Percentiles rank a stretch among this genome's conserved stretches.
Conservation (phyloP, 2,329 filamentous ascomycete species). For the Xylaria hypoxylon region DNA sequence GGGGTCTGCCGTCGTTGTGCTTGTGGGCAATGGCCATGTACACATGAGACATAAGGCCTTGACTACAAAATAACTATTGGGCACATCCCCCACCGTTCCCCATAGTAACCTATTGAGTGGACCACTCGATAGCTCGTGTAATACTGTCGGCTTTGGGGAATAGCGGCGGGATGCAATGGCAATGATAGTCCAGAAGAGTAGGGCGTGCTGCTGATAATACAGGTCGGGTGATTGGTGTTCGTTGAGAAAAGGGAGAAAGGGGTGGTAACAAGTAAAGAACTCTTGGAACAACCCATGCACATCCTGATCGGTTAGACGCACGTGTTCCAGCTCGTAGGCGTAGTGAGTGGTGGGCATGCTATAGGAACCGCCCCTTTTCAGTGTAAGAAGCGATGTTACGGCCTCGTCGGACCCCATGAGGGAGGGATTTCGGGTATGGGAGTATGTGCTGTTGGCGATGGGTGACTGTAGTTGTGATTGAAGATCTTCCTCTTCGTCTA, state of each 20-base stretch:
- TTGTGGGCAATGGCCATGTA: conserved; percentile 86
- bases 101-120: conserved; percentile 78
- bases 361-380: conserved; percentile 74
- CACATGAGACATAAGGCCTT: conserved; percentile 84
- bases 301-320: conserved; percentile 72
- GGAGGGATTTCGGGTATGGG: conserved; percentile 71
- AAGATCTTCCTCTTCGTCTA: conserved; percentile 67
- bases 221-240: conserved; percentile 74
- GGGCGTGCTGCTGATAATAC: conserved; percentile 80
- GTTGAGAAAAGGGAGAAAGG: conserved; percentile 81
- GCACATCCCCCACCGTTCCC: conserved; percentile 80
- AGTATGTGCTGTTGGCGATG: conserved; percentile 66
- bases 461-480: conserved; percentile 69
- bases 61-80: conserved; percentile 82
- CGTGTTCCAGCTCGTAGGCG: conserved; percentile 71
- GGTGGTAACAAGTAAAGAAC: conserved; percentile 81
- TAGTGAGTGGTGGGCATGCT: conserved; percentile 66
- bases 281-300: conserved; percentile 76
- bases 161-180: conserved; percentile 80
- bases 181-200: conserved; percentile 88
- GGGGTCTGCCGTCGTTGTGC: conserved; percentile 81
- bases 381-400: conserved; percentile 73
- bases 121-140: conserved; percentile 73
- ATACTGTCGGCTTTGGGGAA: conserved; percentile 69
- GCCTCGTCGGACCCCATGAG: conserved; percentile 77